Evolutionary conservation across 2,329 filamentous ascomycete genomes (phyloP), one percentile per base, ranked within the genome.

Genomic region (Ceratocystis albifundus): DNA sequence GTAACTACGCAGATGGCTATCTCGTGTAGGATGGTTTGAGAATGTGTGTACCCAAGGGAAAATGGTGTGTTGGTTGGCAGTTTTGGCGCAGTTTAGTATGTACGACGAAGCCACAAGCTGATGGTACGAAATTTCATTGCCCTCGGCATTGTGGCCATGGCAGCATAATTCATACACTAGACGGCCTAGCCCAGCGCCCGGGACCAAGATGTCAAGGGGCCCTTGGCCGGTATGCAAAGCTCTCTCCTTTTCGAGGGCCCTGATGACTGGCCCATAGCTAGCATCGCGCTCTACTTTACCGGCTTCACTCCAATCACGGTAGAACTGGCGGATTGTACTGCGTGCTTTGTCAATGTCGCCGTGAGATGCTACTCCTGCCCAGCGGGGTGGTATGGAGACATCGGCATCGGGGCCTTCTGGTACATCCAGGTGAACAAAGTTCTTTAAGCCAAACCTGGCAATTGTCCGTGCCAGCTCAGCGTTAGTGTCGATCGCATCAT

Each of bases 81-180:
- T 73, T 0, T 78, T 71, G 3, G 86, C 89, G 71, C 80, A 81
- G 74, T 93, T 92, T 61, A 92, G 82, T 17, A 92, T 82, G 73
- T 89, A 87, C 0, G 83, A 84, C 4, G 89, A 95, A 1, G 90
- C 90, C 67, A 97, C 80, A n/a, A 99, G 83, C 74, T 96, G 90
- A 74, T 99, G 94, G 73, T 96, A 97, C 2, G 92, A 96, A 69
- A 97, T 96, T 76, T 99, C 89, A 73, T 96, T 97, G 32, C 93
- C 93, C 74, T 96, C 91, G 0, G 85, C 83, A 10, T 82, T 77
- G 74, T 86, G 95, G 10, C 94, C 92, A 0, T 78, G 79, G 32
- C 78, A 78, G 73, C 87, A 90, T 15, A 97, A 79, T 57, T 99
- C 94, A 72, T 95, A 96, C 0, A 97, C 89, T 1, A 97, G 79